Evolutionary conservation across 106 monocot genomes (phyloP).

Genomic region (Platanthera zijinensis): DNA sequence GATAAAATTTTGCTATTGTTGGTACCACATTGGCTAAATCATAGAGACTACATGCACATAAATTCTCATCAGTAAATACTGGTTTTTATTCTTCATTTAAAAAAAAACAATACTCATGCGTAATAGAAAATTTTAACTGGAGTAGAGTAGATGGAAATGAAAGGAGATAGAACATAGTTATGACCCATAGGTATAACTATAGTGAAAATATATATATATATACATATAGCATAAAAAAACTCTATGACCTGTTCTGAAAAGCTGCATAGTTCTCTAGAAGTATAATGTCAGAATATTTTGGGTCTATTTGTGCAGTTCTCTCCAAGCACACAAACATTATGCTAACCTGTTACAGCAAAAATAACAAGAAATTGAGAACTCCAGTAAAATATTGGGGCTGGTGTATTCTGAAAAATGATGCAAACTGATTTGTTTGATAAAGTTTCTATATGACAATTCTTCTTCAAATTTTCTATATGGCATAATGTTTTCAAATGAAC

Average conservation of each 20-base stretch:
- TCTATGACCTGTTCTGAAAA: conserved; percentile 87
- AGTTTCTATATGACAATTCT: background rate
- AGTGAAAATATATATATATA: background rate
- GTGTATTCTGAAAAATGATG: background rate
- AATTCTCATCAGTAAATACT: conserved; percentile 10
- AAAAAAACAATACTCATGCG: background rate
- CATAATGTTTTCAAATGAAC: background rate
- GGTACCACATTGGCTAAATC: conserved; percentile 92
- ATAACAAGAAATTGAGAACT: background rate
- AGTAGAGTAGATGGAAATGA: background rate
- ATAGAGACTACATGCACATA: conserved; percentile 57
- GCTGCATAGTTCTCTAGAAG: conserved; percentile 95
- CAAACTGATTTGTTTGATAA: background rate
- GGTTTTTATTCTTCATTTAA: background rate
- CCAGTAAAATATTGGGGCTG: too few species aligned
- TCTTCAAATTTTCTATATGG: background rate
- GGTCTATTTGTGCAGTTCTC: conserved; percentile 81
- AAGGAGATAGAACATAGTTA: background rate
- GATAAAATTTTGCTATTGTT: conserved; percentile 88
- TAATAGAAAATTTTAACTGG: background rate
- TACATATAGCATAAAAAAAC: background rate
- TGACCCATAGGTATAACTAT: background rate
- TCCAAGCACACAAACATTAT: conserved; percentile 93
- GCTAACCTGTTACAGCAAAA: conserved; percentile 49
- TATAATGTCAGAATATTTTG: conserved; percentile 79